These are phyloP conservation scores for Thelonectria blattea DNA, from an alignment of 2,329 filamentous ascomycete genomes.

Conservation along the genomic window DNA sequence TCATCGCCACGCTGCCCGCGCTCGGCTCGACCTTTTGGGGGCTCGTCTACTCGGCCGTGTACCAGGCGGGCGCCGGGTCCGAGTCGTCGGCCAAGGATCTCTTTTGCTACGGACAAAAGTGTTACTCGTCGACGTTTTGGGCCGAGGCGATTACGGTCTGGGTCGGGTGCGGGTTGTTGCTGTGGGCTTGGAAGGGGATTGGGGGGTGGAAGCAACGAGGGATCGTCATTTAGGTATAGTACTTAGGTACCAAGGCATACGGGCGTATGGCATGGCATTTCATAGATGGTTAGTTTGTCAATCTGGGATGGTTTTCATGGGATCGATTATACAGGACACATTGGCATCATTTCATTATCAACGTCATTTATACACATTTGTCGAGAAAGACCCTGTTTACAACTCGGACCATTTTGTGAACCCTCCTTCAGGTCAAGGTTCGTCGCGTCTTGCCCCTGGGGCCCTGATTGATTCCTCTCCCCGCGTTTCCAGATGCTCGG, in stretches of 20 bases:
- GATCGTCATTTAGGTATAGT: conserved; percentile 73
- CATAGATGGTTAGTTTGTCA: too few relatives aligned
- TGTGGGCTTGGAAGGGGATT: conserved; percentile 81
- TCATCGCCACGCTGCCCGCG: conserved; percentile 90
- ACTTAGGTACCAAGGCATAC: too few relatives aligned
- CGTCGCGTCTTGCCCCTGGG: too few relatives aligned
- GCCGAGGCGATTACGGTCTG: conserved; percentile 82
- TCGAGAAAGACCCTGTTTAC: too few relatives aligned
- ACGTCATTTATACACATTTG: too few relatives aligned
- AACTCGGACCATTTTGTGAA: too few relatives aligned
- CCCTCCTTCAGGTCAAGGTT: too few relatives aligned
- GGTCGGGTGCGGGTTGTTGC: conserved; percentile 73
- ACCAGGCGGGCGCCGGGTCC: conserved; percentile 68
- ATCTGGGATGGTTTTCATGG: too few relatives aligned
- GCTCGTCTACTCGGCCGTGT: conserved; percentile 82
- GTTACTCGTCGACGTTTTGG: conserved; percentile 86
- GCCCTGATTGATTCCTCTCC: too few relatives aligned
- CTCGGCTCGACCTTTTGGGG: conserved; percentile 90
- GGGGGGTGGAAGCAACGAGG: conserved; percentile 78
- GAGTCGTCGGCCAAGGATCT: conserved; percentile 49
- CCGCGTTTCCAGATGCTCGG: too few relatives aligned
- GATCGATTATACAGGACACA: too few relatives aligned
- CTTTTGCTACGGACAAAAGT: conserved; percentile 81
- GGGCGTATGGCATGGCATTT: neutral
- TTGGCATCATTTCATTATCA: too few relatives aligned